These are phyloP conservation scores for Sphagnum contortum DNA, from an alignment of 225 moss, liverwort and hornwort species.

Conservation along the genomic window DNA sequence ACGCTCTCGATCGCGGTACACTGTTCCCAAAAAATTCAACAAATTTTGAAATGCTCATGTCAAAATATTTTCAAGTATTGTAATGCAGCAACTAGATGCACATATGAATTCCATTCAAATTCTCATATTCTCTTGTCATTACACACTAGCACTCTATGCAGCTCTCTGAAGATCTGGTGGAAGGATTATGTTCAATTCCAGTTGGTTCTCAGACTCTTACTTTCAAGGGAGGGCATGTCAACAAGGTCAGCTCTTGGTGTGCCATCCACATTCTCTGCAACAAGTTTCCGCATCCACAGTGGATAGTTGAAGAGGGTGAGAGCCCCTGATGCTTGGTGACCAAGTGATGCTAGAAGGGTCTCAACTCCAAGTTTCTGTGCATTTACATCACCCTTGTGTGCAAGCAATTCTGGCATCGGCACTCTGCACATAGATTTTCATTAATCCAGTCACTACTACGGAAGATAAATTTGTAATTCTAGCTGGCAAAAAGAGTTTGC, in stretches of 20 bases:
- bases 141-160: too few species aligned
- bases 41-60: too few species aligned
- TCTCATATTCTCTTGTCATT: too few species aligned
- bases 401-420: constrained; percentile 25
- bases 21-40: constrained; percentile 4
- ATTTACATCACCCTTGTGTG: constrained; percentile 22
- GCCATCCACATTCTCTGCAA: constrained; percentile 22
- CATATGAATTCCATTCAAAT: too few species aligned
- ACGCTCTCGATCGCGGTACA: constrained; percentile 35
- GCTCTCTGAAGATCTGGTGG: too few species aligned
- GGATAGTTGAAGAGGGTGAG: constrained; percentile 47
- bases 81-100: too few species aligned
- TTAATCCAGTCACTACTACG: too few species aligned
- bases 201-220: constrained; percentile 10
- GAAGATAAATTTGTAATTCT: too few species aligned
- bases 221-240: constrained; percentile 49
- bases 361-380: constrained; percentile 30
- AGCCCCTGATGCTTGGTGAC: constrained; percentile 45
- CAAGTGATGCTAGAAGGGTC: constrained; percentile 42
- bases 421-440: constrained; percentile 13
- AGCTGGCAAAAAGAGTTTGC: too few species aligned
- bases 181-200: too few species aligned
- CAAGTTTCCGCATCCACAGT: constrained; percentile 33
- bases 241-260: constrained; percentile 14
- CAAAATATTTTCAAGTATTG: too few species aligned